phyloP scores from a whole-genome alignment of 176 grass and related monocot genomes.

The Oryza longistaminata region DNA sequence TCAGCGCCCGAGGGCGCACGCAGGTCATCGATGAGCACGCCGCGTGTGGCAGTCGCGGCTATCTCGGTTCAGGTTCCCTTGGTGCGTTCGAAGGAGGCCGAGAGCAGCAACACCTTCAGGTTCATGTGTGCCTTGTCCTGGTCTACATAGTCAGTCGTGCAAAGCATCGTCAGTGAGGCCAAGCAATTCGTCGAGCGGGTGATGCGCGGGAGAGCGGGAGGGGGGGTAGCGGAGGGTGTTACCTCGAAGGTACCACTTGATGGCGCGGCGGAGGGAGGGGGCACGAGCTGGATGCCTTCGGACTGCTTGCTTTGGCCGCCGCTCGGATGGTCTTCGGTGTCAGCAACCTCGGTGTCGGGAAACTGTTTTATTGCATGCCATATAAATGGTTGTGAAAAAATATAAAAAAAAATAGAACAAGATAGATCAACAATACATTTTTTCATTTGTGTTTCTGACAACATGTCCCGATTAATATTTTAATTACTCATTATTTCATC shows the following conservation, averaged over 20 bases:
- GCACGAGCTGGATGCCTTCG: conserved; percentile 68
- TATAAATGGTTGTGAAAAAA: no score
- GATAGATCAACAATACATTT: no score
- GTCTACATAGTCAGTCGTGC: conserved; percentile 25
- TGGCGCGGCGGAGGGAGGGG: conserved; percentile 75
- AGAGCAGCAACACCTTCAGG: conserved; percentile 69
- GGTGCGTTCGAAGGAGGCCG: conserved; percentile 65
- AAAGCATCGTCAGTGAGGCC: background rate
- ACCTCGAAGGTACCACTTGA: conserved; percentile 84
- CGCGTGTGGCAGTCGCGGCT: conserved; percentile 52
- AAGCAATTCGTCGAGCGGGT: conserved; percentile 44
- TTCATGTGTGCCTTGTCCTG: conserved; percentile 74
- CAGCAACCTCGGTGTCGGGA: conserved; percentile 39
- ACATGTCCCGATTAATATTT: no score
- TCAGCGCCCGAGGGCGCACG: conserved; percentile 43
- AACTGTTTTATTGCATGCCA: no score
- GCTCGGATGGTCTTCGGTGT: conserved; percentile 75
- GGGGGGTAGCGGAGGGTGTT: background rate
- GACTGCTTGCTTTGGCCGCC: conserved; percentile 86
- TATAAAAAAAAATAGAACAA: no score
- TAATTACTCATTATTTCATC: no score
- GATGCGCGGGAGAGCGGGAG: conserved; percentile 15
- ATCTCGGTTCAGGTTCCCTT: conserved; percentile 73
- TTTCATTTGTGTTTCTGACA: no score
- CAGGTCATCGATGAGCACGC: conserved; percentile 65